phyloP scores from a whole-genome alignment of 2,329 filamentous ascomycete genomes.

The Aspergillus tanneri region DNA sequence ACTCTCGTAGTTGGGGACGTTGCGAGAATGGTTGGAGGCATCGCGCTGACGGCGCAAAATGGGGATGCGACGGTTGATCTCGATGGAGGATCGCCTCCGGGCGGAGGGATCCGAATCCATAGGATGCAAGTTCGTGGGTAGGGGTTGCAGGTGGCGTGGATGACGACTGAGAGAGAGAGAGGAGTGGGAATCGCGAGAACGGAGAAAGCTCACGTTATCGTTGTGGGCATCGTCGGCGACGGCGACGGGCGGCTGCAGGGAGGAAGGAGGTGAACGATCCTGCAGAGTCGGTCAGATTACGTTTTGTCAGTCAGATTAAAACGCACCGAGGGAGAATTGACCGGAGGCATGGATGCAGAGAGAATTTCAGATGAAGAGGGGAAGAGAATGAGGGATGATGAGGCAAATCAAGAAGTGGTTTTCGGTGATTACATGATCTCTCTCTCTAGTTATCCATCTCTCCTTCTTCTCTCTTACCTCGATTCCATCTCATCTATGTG shows the following conservation, averaged over 20 bases:
- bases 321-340: conserved; percentile 46
- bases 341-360: conserved; percentile 40
- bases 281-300: conserved; percentile 1
- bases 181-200: conserved; percentile 37
- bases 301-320: background rate
- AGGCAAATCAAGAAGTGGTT: background rate
- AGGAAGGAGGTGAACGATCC: conserved; percentile 16
- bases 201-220: conserved; percentile 54
- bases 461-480: background rate
- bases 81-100: conserved; percentile 29
- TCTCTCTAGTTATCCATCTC: background rate
- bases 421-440: background rate
- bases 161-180: conserved; percentile 31
- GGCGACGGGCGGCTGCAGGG: conserved; percentile 36
- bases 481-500: background rate
- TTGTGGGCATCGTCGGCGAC: conserved; percentile 47
- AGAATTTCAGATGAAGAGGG: background rate
- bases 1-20: conserved; percentile 54
- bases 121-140: conserved; percentile 28
- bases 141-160: conserved; percentile 34
- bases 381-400: background rate
- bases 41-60: conserved; percentile 42
- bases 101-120: conserved; percentile 39
- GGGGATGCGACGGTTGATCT: conserved; percentile 46
- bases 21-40: conserved; percentile 41